These are phyloP conservation scores for Hanseniaspora valbyensis DNA, from an alignment of 805 yeast genomes.

Conservation along the genomic window DNA sequence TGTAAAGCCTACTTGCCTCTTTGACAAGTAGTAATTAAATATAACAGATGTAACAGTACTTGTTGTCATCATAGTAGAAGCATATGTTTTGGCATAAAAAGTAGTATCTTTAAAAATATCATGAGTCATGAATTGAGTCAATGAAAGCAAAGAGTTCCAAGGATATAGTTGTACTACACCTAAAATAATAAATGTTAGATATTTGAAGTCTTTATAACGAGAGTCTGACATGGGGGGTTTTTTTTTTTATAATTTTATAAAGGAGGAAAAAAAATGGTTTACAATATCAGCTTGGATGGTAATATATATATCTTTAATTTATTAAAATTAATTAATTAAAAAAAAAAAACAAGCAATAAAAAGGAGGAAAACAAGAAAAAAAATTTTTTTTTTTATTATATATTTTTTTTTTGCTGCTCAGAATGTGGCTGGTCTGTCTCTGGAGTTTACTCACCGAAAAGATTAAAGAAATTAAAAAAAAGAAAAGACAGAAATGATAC, in stretches of 20 bases:
- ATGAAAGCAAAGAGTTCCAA: slow-evolving; percentile 85
- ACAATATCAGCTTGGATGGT: no score
- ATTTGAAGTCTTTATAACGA: slow-evolving; percentile 26
- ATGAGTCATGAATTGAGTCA: slow-evolving; percentile 64
- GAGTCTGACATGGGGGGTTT: slow-evolving; percentile 14
- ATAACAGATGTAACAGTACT: slow-evolving; percentile 59
- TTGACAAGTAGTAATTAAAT: slow-evolving; percentile 52
- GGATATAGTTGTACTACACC: slow-evolving; percentile 90
- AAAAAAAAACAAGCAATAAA: no score
- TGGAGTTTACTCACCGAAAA: no score
- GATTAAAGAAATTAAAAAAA: no score
- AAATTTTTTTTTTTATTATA: no score
- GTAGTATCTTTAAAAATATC: slow-evolving; percentile 44
- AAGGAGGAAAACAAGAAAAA: no score
- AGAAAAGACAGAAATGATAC: no score
- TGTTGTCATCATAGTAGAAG: slow-evolving; percentile 80
- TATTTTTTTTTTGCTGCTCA: no score
- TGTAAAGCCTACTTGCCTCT: slow-evolving; percentile 47
- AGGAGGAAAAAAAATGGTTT: no score
- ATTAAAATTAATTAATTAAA: no score
- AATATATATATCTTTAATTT: no score
- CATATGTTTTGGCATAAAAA: slow-evolving; percentile 45
- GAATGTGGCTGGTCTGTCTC: no score
- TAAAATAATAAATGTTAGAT: slow-evolving; percentile 50
- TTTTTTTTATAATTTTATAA: neutral